A percentile compares a stretch with the other conserved stretches of the same genome.
Evolutionary conservation across 495 filamentous ascomycete species (phyloP).

Genomic region (Aspergillus ellipticus): DNA sequence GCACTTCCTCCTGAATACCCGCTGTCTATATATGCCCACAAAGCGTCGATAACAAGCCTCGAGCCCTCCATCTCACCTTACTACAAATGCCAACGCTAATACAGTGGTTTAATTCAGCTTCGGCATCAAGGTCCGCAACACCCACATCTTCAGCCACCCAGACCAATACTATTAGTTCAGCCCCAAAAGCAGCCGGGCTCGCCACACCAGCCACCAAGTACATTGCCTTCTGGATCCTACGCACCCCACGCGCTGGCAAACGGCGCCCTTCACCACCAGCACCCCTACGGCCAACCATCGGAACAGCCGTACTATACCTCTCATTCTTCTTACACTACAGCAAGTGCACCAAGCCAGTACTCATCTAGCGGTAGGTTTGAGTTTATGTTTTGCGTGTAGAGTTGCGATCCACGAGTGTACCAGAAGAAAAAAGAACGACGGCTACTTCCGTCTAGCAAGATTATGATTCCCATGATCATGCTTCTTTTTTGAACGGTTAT

Average conservation of each 20-base stretch:
- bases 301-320: constrained; percentile 67
- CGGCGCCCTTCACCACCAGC: constrained; percentile 42
- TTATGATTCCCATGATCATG: too few species aligned
- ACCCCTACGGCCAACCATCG: constrained; percentile 58
- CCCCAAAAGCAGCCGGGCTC: constrained; percentile 60
- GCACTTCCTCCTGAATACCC: not conserved
- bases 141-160: constrained; percentile 50
- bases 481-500: too few species aligned
- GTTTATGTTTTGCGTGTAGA: not conserved
- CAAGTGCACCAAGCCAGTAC: constrained; percentile 65
- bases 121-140: constrained; percentile 33
- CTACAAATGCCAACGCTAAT: constrained; percentile 4
- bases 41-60: not conserved
- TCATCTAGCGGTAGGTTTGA: constrained; percentile 69
- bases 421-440: too few species aligned
- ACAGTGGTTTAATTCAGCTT: constrained; percentile 25
- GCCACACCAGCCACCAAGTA: constrained; percentile 39
- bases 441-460: too few species aligned
- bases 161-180: constrained; percentile 61
- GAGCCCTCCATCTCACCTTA: not conserved
- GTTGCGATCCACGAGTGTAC: too few species aligned
- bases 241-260: constrained; percentile 46
- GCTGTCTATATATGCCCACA: not conserved
- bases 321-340: constrained; percentile 70
- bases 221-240: constrained; percentile 56